These are phyloP conservation scores for Chlamydomonas sphaeroides DNA, from an alignment of 139 green algal genomes.

Conservation along the genomic window DNA sequence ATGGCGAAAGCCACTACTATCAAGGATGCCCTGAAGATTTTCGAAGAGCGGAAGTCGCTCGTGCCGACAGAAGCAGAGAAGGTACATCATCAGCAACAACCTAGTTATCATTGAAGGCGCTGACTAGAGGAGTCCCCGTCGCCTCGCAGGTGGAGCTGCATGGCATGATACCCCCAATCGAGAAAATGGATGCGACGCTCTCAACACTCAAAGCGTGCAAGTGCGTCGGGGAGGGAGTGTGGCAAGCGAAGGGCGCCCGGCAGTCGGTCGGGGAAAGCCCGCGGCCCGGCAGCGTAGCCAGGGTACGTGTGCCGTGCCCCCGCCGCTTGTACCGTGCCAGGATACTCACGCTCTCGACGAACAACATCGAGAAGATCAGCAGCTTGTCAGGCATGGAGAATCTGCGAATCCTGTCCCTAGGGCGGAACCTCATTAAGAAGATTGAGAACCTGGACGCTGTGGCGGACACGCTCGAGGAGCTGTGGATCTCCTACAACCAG, in stretches of 20 bases:
- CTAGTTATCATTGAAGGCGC: not conserved
- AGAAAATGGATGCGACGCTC: slow-evolving; percentile 92
- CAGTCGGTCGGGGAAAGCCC: too few relatives aligned
- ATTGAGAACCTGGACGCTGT: slow-evolving; percentile 93
- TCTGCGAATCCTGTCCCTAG: slow-evolving; percentile 86
- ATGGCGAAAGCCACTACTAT: slow-evolving; percentile 76
- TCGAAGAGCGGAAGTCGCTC: slow-evolving; percentile 74
- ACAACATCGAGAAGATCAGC: slow-evolving; percentile 95
- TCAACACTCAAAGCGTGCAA: slow-evolving; percentile 86
- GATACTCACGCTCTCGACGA: slow-evolving; percentile 92
- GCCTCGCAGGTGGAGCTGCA: slow-evolving; percentile 80
- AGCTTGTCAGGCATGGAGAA: slow-evolving; percentile 81
- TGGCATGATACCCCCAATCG: slow-evolving; percentile 84
- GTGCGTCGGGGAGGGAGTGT: too few relatives aligned
- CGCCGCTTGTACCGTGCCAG: slow-evolving; percentile 45
- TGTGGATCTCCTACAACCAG: slow-evolving; percentile 96
- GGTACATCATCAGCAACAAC: slow-evolving; percentile 46
- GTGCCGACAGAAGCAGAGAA: slow-evolving; percentile 76
- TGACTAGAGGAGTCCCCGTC: too few relatives aligned
- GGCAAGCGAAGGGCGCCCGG: too few relatives aligned
- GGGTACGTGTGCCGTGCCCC: too few relatives aligned
- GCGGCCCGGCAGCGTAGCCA: too few relatives aligned
- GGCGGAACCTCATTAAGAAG: slow-evolving; percentile 95
- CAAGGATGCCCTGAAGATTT: slow-evolving; percentile 89
- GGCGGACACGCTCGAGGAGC: slow-evolving; percentile 87